A percentile compares a stretch with the other conserved stretches of the same genome.
These are phyloP conservation scores for Tetracladium marchalianum DNA, from an alignment of 495 filamentous ascomycete genomes.

Conservation along the genomic window DNA sequence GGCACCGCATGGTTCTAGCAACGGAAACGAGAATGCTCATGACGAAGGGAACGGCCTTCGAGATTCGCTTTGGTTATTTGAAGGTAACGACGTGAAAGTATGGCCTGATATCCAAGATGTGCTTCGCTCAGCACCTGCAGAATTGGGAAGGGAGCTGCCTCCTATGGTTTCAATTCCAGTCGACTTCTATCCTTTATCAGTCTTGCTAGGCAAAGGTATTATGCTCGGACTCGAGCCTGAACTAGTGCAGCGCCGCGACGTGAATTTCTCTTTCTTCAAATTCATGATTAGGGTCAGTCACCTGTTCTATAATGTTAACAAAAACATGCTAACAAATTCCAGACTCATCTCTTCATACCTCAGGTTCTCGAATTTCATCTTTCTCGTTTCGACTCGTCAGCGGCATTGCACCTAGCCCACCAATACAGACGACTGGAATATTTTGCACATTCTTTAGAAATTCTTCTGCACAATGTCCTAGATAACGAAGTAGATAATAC, in stretches of 20 bases:
- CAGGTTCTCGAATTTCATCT: constrained; percentile 74
- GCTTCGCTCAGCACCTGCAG: constrained; percentile 53
- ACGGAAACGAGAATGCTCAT: constrained; percentile 2
- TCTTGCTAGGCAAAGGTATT: constrained; percentile 75
- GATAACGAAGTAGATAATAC: constrained; percentile 85
- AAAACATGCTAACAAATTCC: neutral
- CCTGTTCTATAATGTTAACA: neutral
- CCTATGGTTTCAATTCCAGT: constrained; percentile 52
- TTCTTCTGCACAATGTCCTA: constrained; percentile 85
- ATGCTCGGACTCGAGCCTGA: constrained; percentile 87
- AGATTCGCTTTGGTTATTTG: constrained; percentile 93
- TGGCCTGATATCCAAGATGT: constrained; percentile 93
- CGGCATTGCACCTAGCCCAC: constrained; percentile 67
- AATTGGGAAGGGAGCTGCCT: constrained; percentile 48
- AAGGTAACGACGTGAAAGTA: constrained; percentile 68
- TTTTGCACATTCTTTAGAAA: constrained; percentile 85
- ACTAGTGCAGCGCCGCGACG: constrained; percentile 79
- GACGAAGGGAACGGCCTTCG: constrained; percentile 40
- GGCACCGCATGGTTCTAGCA: neutral
- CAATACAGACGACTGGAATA: constrained; percentile 79
- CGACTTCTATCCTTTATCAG: constrained; percentile 93
- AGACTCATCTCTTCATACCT: constrained; percentile 83
- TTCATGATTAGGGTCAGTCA: constrained; percentile 65
- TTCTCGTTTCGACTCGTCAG: constrained; percentile 55
- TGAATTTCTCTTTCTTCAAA: constrained; percentile 77